These are phyloP conservation scores for Torulaspora franciscae DNA, from an alignment of 805 yeast species.

Conservation along the genomic window DNA sequence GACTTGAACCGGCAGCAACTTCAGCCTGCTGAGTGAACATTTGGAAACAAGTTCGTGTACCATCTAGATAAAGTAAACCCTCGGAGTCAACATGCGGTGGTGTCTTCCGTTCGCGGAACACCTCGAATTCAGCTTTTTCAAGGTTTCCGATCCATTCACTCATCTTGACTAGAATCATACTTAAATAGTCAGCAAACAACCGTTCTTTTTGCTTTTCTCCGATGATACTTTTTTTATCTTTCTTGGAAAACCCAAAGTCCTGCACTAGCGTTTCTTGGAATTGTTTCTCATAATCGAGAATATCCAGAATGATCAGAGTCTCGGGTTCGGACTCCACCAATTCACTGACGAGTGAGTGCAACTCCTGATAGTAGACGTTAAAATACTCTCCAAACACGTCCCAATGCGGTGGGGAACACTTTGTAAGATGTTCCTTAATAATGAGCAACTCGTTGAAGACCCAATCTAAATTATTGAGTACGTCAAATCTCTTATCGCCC, in stretches of 20 bases:
- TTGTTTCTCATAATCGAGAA: slow-evolving; percentile 72
- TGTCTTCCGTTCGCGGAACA: slow-evolving; percentile 57
- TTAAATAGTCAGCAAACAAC: slow-evolving; percentile 72
- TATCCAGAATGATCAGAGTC: slow-evolving; percentile 63
- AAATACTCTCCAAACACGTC: slow-evolving; percentile 57
- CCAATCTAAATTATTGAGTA: slow-evolving; percentile 74
- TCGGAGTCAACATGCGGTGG: slow-evolving; percentile 76
- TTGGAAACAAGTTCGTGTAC: slow-evolving; percentile 70
- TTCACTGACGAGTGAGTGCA: slow-evolving; percentile 59
- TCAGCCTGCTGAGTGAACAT: slow-evolving; percentile 88
- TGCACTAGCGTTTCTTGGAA: slow-evolving; percentile 52
- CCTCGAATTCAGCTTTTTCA: slow-evolving; percentile 56
- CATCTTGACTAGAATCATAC: slow-evolving; percentile 66
- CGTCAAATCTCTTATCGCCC: slow-evolving; percentile 46
- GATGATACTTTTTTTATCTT: slow-evolving; percentile 48
- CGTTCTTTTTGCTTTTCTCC: slow-evolving; percentile 68
- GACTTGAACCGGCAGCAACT: slow-evolving; percentile 79
- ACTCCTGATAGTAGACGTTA: slow-evolving; percentile 59
- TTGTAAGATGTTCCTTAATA: slow-evolving; percentile 53
- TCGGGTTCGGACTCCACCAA: slow-evolving; percentile 71
- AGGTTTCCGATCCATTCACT: slow-evolving; percentile 79
- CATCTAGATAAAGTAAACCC: slow-evolving; percentile 61
- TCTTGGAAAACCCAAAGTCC: slow-evolving; percentile 47
- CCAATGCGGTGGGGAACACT: slow-evolving; percentile 72
- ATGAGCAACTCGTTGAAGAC: slow-evolving; percentile 71